Conservation (phyloP, 352 stramenopile genomes). For the Phytophthora megakarya region DNA sequence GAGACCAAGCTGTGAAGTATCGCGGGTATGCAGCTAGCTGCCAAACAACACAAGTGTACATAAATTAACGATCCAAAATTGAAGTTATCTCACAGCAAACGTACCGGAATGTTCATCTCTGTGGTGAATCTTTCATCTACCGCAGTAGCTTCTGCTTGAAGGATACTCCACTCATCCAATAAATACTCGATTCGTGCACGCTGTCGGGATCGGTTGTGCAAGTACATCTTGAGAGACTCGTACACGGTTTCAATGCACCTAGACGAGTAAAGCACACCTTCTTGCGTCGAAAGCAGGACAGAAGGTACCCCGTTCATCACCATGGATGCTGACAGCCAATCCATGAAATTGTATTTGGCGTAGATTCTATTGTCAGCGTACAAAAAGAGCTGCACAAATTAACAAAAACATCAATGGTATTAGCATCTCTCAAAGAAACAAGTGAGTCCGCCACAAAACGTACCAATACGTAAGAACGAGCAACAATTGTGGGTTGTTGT, state of each 20-base stretch:
- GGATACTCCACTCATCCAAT: conserved; percentile 78
- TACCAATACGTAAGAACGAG: conserved; percentile 84
- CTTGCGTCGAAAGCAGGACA: conserved; percentile 83
- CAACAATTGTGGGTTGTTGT: conserved; percentile 70
- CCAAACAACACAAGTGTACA: background rate
- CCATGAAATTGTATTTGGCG: conserved; percentile 82
- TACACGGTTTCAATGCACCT: conserved; percentile 83
- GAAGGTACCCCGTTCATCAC: conserved; percentile 81
- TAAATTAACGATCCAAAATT: conserved; percentile 2
- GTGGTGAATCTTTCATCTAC: conserved; percentile 83
- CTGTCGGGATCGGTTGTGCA: conserved; percentile 84
- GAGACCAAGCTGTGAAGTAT: conserved; percentile 85
- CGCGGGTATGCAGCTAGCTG: conserved; percentile 77
- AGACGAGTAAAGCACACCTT: conserved; percentile 78
- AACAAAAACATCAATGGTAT: conserved; percentile 4
- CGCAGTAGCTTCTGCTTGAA: conserved; percentile 70
- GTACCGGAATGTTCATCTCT: conserved; percentile 85
- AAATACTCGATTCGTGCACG: conserved; percentile 80
- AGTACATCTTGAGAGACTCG: conserved; percentile 81
- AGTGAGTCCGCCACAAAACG: conserved; percentile 12
- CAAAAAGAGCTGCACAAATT: conserved; percentile 63
- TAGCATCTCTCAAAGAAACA: background rate
- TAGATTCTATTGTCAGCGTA: conserved; percentile 90
- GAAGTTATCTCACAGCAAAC: conserved; percentile 1
- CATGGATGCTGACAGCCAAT: conserved; percentile 84